phyloP scores from a whole-genome alignment of 106 monocot species.

The Phalaenopsis aphrodite region DNA sequence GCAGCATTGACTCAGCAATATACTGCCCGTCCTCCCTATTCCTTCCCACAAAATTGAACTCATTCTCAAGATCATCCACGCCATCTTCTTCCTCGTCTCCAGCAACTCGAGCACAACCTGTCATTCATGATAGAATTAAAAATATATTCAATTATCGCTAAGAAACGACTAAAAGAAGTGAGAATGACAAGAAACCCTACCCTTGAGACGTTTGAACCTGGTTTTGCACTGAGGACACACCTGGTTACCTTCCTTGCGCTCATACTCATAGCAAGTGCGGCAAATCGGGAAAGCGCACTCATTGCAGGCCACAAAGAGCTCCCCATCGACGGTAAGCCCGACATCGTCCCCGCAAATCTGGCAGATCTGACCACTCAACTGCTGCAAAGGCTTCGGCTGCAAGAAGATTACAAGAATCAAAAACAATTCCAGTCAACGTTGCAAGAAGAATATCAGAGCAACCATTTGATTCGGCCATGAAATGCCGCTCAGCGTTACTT shows the following conservation, averaged over 20 bases:
- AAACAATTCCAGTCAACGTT: neutral
- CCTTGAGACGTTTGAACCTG: slow-evolving; percentile 87
- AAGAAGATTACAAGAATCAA: neutral
- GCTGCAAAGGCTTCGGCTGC: slow-evolving; percentile 79
- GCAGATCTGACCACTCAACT: slow-evolving; percentile 74
- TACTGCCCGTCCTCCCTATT: slow-evolving; percentile 45
- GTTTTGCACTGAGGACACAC: slow-evolving; percentile 98
- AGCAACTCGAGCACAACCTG: slow-evolving; percentile 77
- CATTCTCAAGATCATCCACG: slow-evolving; percentile 89
- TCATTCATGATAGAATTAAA: neutral
- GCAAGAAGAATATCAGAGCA: neutral
- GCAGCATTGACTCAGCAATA: slow-evolving; percentile 65
- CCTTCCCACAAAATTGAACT: slow-evolving; percentile 54
- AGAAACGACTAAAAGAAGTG: neutral
- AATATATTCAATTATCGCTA: neutral
- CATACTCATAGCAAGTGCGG: slow-evolving; percentile 82
- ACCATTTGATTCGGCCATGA: neutral
- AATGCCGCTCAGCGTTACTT: slow-evolving; percentile 7
- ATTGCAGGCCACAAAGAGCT: slow-evolving; percentile 93
- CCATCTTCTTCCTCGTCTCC: slow-evolving; percentile 95
- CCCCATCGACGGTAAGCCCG: slow-evolving; percentile 68
- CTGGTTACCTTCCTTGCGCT: slow-evolving; percentile 85
- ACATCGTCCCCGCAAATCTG: slow-evolving; percentile 97
- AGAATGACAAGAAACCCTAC: slow-evolving; percentile 14
- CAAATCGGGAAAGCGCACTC: slow-evolving; percentile 94